Base-by-base conservation (phyloP, 768 basidiomycete genomes). In the Grammothele lineata region DNA sequence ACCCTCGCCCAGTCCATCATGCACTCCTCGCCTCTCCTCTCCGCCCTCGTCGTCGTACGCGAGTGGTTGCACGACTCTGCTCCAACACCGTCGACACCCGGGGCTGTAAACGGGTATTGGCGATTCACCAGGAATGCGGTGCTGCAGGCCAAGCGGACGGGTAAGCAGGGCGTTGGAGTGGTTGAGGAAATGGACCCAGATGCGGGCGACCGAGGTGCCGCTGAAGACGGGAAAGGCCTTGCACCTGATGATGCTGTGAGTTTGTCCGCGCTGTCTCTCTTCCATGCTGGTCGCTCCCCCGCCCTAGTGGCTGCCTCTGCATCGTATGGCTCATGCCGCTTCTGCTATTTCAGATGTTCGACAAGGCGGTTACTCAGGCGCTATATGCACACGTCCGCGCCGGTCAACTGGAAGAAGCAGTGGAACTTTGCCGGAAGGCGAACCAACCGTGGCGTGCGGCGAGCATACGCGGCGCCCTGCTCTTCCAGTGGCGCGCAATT, bases 381-480 rank as follows among this genome's bases (percentile, higher is more conserved):
- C 62, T 98, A 18, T 95, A 88, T 65, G 78, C 83, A 21, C 85
- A 85, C 52, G 73, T 97, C 3, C 81, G 94, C 33, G 83, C 87
- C 5, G 94, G 94, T n/a, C 71, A 83, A 48, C 64, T 95, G 23
- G 88, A 88, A 10, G 85, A 90, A 10, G 95, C 93, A 0, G 71
- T 93, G 4, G 85, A 89, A 26, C 66, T 92, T 15, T 93, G 91
- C 60, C 71, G 83, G 54, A 81, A 80, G 56, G 85, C 87, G 0
- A 84, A 92, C 52, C 89, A 94, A 54, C 87, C 91, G 0, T 97
- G 94, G 95, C 76, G 92, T 19, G 91, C 92, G 2, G 92, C 93
- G 1, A 87, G 83, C 45, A 79, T 98, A 35, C 82, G 87, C 5
- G 95, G 95, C 1, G 85, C 89, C 1, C 64, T 81, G 23, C 63